Base-by-base conservation (phyloP, 805 yeast species). In the Saturnispora gosingensis region DNA sequence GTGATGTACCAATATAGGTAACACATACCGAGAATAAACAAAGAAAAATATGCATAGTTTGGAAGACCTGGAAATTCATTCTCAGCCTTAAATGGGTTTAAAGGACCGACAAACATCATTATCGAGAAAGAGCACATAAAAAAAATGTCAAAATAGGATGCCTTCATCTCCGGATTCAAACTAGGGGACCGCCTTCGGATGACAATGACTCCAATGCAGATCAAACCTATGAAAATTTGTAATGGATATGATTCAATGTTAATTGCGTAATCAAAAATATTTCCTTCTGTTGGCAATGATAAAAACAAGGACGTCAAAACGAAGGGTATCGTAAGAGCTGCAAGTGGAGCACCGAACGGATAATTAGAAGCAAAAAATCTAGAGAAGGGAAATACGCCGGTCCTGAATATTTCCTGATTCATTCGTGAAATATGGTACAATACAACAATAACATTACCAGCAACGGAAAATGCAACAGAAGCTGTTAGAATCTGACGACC, bases 151-250 rank as follows among this genome's bases (percentile, higher is more conserved):
- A 73, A 9, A 2, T 68, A 53, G 2, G 76, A 69, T 0, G 86
- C 76, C 49, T 75, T 71, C 11, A 82, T 77, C 3, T 80, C 74
- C 0, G 86, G 78, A 25, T 55, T 64, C 20, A 73, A 62, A 2
- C 71, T 72, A 0, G 81, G 80, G 47, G 75, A 70, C 49, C 80
- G 68, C 43, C 76, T 67, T 53, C 87, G 69, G 18, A 81, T 62
- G 10, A 83, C 68, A 44, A 82, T 74, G 0, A 83, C 60, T 0
- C 89, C 90, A 8, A 77, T 53, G 0, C 83, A 79, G 1, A 77
- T 73, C 16, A 81, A 63, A 0, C 75, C 72, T 16, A 77, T 65
- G 52, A 81, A 81, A 0, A 76, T 54, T 56, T 76, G 79, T 13
- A 65, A 64, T 13, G 80, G 80, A 51, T 75, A 78, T 22, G 80